Percentiles rank a stretch among this genome's conserved stretches.
These are phyloP conservation scores for Aspergillus sp. DNA, from an alignment of 2,329 filamentous ascomycete genomes.

Conservation along the genomic window DNA sequence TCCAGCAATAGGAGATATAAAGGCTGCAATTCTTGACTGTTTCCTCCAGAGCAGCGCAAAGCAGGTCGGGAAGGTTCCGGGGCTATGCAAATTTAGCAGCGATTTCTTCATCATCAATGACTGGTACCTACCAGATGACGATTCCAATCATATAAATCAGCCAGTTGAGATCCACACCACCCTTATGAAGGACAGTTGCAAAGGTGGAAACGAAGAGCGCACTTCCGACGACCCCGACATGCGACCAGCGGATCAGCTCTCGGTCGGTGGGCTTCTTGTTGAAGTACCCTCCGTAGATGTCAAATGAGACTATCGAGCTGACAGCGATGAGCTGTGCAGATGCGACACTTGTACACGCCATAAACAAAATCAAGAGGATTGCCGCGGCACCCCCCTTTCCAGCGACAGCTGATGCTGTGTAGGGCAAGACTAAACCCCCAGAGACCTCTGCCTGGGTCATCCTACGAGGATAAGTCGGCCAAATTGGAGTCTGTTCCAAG, in stretches of 20 bases:
- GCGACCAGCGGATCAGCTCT: constrained; percentile 51
- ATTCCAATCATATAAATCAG: constrained; percentile 41
- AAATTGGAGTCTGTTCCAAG: constrained; percentile 46
- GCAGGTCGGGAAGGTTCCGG: constrained; percentile 31
- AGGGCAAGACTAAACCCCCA: constrained; percentile 36
- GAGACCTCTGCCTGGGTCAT: constrained; percentile 28
- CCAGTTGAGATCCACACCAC: constrained; percentile 40
- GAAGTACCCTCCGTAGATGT: constrained; percentile 53
- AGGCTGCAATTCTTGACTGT: not conserved
- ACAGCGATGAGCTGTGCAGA: constrained; percentile 54
- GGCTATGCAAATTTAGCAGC: constrained; percentile 33
- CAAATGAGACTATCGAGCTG: constrained; percentile 53
- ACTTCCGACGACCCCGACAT: constrained; percentile 51
- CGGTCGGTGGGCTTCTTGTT: constrained; percentile 45
- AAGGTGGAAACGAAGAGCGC: constrained; percentile 34
- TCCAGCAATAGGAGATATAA: not conserved
- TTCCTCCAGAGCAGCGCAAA: not conserved
- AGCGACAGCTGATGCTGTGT: constrained; percentile 35
- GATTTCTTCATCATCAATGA: no score
- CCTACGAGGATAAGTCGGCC: constrained; percentile 52
- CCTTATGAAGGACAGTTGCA: constrained; percentile 31
- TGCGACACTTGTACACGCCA: constrained; percentile 47
- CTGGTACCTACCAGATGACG: no score
- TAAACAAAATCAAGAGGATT: constrained; percentile 38
- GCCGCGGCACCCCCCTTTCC: constrained; percentile 37